Conservation (phyloP, 225 moss, liverwort and hornwort genomes). For the Polytrichum commune region DNA sequence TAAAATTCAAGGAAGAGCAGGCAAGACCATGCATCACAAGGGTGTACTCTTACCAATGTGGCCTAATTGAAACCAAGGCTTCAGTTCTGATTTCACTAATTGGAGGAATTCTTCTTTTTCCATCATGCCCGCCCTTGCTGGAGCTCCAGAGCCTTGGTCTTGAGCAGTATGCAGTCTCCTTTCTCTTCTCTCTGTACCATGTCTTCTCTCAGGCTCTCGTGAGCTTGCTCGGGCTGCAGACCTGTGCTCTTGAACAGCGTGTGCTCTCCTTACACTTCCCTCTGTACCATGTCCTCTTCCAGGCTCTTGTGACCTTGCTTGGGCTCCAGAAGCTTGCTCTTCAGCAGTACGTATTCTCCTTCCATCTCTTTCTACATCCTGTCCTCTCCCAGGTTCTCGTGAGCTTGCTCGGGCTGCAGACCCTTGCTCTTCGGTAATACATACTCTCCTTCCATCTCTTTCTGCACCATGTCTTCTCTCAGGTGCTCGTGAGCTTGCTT, state of each 20-base stretch:
- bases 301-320: conserved; percentile 6
- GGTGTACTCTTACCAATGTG: conserved; percentile 58
- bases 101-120: conserved; percentile 53
- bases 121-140: conserved; percentile 29
- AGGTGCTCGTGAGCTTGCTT: no score
- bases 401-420: neutral
- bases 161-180: conserved; percentile 29
- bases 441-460: conserved; percentile 22
- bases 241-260: neutral
- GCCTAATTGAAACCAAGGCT: conserved; percentile 70
- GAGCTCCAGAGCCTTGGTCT: conserved; percentile 17
- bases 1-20: neutral
- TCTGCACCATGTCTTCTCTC: conserved; percentile 16
- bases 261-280: conserved; percentile 2
- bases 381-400: neutral
- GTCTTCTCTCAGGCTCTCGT: conserved; percentile 9
- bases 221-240: neutral
- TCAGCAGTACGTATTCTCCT: neutral
- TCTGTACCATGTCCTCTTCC: conserved; percentile 18
- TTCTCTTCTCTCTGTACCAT: conserved; percentile 13
- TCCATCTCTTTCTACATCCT: conserved; percentile 14
- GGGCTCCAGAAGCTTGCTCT: conserved; percentile 18
- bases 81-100: conserved; percentile 65
- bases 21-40: neutral
- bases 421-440: conserved; percentile 16